These are phyloP conservation scores for Hypoxylon sp. DNA, from an alignment of 2,329 filamentous ascomycete genomes.

Conservation along the genomic window DNA sequence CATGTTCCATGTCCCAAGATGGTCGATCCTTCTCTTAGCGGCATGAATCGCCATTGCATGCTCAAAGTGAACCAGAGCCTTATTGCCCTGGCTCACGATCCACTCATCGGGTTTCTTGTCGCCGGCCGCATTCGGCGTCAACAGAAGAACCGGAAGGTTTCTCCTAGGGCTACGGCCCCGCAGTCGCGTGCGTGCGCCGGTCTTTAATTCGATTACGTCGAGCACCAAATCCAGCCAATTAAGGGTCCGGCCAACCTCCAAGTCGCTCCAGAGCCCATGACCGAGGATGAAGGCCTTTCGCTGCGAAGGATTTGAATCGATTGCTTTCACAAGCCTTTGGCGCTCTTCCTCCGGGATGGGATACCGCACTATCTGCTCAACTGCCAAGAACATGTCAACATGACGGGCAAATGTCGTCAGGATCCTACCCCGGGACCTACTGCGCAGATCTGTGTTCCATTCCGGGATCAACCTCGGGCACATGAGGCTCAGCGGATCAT, in stretches of 20 bases:
- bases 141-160: constrained; percentile 53
- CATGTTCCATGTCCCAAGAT: constrained; percentile 67
- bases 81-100: constrained; percentile 63
- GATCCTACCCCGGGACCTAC: constrained; percentile 37
- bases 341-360: constrained; percentile 60
- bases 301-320: constrained; percentile 52
- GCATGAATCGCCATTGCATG: constrained; percentile 56
- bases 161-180: constrained; percentile 29
- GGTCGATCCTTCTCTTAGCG: constrained; percentile 58
- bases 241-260: constrained; percentile 59
- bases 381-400: constrained; percentile 44
- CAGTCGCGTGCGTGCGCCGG: constrained; percentile 40
- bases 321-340: constrained; percentile 55
- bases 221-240: constrained; percentile 60
- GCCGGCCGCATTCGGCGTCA: constrained; percentile 64
- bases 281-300: constrained; percentile 62
- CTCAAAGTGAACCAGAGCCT: constrained; percentile 63
- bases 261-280: constrained; percentile 64
- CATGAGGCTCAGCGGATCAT: constrained; percentile 60
- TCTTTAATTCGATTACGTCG: constrained; percentile 49
- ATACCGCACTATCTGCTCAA: constrained; percentile 61
- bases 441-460: constrained; percentile 50
- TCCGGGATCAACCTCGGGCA: constrained; percentile 56
- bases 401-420: constrained; percentile 3
- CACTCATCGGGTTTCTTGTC: constrained; percentile 63